Base-by-base conservation (phyloP, 164 flowering plant genomes). In the Vitis rotundifolia region DNA sequence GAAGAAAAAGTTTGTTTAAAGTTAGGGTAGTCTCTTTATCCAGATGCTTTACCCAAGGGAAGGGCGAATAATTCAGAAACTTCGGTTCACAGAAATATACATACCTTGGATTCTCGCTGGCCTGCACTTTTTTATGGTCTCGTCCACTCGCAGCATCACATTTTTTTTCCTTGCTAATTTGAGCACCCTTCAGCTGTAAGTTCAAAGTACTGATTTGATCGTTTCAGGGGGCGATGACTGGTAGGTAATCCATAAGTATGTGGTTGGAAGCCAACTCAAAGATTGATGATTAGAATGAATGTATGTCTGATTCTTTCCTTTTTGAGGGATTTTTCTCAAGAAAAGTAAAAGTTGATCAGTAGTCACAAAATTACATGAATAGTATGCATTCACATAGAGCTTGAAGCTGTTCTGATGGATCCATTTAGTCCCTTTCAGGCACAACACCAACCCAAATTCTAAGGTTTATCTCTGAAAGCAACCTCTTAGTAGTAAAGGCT, bases 11-110 rank as follows among this genome's bases (percentile, higher is more conserved):
- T 51, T 53, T 64, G 54, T 61, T 65, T 68, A 74, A 68, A n/a
- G 61, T 56, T 49, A 67, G 59, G 61, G 60, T 54, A n/a, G 57
- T 37, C 64, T 71, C 74, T 60, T 75, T 72, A 47, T 57, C 49
- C 12, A 72, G 71, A 66, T 72, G 63, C 73, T 67, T 71, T 15
- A 44, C 63, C 29, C 63, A 72, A 19, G 31, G 11, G 66, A 55
- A 54, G 2, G 31, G 68, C 49, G 71, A 68, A 68, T 58, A 66
- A 59, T 47, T 55, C 48, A 49, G 50, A 37, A 61, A 68, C 61
- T 66, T 61, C 6, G 16, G 59, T 55, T 12, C n/a, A 63, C 9
- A 13, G 63, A 68, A 50, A 31, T 66, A 22, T 15, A 18, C 22
- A 18, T 22, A 22, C 8, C 28, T 51, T 49, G 10, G 16, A 18